Percentiles rank a stretch among this genome's conserved stretches.
Evolutionary conservation across 768 basidiomycete genomes (phyloP).

Genomic region (Leucocoprinus leucothites): DNA sequence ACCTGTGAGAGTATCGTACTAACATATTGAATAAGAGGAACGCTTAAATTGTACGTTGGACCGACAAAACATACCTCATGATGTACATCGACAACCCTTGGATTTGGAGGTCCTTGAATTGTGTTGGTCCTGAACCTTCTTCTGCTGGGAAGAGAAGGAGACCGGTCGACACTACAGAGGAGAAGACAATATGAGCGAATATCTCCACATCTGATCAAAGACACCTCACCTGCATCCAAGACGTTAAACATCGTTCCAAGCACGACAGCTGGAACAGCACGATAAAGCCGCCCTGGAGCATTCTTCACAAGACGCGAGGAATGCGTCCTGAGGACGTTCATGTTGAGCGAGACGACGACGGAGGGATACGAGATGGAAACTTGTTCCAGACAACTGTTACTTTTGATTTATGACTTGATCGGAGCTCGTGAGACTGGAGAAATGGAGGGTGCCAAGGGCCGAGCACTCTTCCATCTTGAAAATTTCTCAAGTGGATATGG

Average conservation of each 20-base stretch:
- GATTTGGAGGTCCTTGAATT: constrained; percentile 18
- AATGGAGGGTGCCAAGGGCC: too few species aligned
- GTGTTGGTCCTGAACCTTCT: constrained; percentile 10
- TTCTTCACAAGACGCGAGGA: constrained; percentile 1
- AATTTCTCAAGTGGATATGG: too few species aligned
- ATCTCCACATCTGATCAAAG: background rate
- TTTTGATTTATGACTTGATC: too few species aligned
- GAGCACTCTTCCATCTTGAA: too few species aligned
- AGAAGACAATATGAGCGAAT: background rate
- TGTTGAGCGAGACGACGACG: background rate
- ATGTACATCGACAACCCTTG: constrained; percentile 24
- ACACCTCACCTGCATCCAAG: constrained; percentile 18
- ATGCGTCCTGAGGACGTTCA: constrained; percentile 1
- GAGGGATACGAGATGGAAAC: background rate
- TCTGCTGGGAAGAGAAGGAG: constrained; percentile 19
- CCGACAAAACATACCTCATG: constrained; percentile 17
- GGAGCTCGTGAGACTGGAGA: too few species aligned
- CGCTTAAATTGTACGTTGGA: background rate
- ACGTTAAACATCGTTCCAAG: constrained; percentile 20
- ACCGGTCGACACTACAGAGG: constrained; percentile 18
- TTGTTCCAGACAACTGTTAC: background rate
- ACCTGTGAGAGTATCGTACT: constrained; percentile 19
- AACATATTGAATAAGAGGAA: background rate
- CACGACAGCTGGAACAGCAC: constrained; percentile 19
- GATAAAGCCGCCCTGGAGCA: constrained; percentile 17